phyloP scores from a whole-genome alignment of 768 basidiomycete species.

The Hygrophorus russula region DNA sequence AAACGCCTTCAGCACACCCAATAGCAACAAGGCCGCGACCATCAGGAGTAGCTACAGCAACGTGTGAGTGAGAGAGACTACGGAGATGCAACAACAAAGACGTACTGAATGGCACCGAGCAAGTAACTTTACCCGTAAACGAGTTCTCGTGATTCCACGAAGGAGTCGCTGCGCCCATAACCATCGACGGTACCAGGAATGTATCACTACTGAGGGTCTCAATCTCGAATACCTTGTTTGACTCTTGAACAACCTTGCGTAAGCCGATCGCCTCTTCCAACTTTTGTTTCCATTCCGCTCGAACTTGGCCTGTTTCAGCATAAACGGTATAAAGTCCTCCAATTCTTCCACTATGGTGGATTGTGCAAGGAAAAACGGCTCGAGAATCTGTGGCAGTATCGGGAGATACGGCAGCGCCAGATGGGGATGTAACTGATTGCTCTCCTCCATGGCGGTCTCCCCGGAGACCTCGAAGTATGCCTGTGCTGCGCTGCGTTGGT shows the following conservation, averaged over 20 bases:
- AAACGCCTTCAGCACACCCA: conserved; percentile 93
- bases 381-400: conserved; percentile 51
- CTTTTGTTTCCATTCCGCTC: conserved; percentile 84
- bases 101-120: conserved; percentile 86
- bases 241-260: conserved; percentile 81
- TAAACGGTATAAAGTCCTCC: conserved; percentile 84
- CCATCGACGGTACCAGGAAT: conserved; percentile 66
- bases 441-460: conserved; percentile 22
- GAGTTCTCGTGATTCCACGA: conserved; percentile 68
- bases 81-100: conserved; percentile 16
- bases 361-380: conserved; percentile 76
- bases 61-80: conserved; percentile 4
- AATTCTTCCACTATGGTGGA: conserved; percentile 80
- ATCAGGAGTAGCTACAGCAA: conserved; percentile 62
- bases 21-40: conserved; percentile 82
- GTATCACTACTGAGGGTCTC: conserved; percentile 84
- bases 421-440: conserved; percentile 4
- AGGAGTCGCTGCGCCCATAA: conserved; percentile 32
- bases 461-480: conserved; percentile 56
- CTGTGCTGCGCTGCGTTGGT: conserved; percentile 62
- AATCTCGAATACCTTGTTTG: conserved; percentile 90
- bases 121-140: conserved; percentile 80
- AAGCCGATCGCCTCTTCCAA: conserved; percentile 81
- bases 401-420: conserved; percentile 17
- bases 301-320: conserved; percentile 66